phyloP scores from a whole-genome alignment of 2,329 filamentous ascomycete genomes.

The Aspergillus spinulosporus region DNA sequence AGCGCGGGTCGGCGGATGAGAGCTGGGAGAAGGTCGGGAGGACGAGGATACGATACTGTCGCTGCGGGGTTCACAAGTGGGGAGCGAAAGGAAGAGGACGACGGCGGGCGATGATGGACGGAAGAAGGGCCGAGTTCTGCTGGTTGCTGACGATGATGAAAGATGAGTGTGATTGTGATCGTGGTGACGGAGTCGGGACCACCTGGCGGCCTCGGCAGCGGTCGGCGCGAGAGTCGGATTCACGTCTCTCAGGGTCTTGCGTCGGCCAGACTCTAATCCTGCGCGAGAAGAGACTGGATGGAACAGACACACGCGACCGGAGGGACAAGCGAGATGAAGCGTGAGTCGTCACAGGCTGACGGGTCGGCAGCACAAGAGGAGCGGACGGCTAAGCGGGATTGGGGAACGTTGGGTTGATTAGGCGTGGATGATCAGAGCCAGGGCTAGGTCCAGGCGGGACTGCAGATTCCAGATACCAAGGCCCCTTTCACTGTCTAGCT shows the following conservation, averaged over 20 bases:
- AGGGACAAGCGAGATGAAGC: slow-evolving; percentile 12
- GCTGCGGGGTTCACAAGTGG: slow-evolving; percentile 25
- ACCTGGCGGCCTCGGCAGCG: slow-evolving; percentile 35
- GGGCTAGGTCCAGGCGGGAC: not conserved
- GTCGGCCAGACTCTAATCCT: slow-evolving; percentile 5
- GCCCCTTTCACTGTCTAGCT: not conserved
- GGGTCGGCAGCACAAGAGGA: slow-evolving; percentile 2
- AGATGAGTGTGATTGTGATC: slow-evolving; percentile 22
- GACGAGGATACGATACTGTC: not conserved
- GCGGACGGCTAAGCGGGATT: slow-evolving; percentile 9
- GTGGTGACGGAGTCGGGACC: slow-evolving; percentile 28
- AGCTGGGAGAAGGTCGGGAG: slow-evolving; percentile 12
- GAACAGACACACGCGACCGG: slow-evolving; percentile 23
- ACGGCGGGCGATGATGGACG: slow-evolving; percentile 6
- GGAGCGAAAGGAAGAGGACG: slow-evolving; percentile 25
- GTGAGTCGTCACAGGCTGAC: slow-evolving; percentile 1
- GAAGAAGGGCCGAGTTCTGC: slow-evolving; percentile 3
- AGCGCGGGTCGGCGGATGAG: slow-evolving; percentile 19
- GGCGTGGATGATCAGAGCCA: slow-evolving; percentile 2
- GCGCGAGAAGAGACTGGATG: slow-evolving; percentile 5
- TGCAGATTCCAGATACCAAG: not conserved
- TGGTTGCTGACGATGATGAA: slow-evolving; percentile 18
- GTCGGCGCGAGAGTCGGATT: slow-evolving; percentile 18
- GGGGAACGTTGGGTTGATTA: slow-evolving; percentile 9
- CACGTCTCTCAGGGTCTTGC: not conserved